Evolutionary conservation across 441 rosid genomes (phyloP), one percentile per base, ranked within the genome.

Genomic region (Isatis lusitanica): DNA sequence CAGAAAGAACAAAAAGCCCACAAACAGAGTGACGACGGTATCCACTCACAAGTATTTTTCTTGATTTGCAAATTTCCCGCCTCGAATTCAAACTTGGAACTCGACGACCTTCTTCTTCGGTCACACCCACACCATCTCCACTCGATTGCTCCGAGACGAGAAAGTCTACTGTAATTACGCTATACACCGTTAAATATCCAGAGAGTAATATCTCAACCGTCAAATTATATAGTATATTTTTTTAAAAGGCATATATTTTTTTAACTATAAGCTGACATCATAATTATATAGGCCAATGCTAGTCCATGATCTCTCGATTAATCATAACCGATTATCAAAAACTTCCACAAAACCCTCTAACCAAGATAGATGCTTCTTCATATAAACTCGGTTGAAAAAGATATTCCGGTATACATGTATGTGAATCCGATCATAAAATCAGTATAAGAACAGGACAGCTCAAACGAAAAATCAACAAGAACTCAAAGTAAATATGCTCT

Each of bases 381-480:
- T 65, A 16, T 65, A 16, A 30, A 43, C n/a, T 26, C 39, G 47
- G 15, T 6, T 12, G 4, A 21, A 7, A 43, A 12, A 4, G 52
- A 9, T 67, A 43, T 36, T 68, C 39, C 1, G 8, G 67, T 70
- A 39, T 71, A 70, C 30, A 61, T 9, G 0, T 48, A 24, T 28
- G 16, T 26, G 68, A 62, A 46, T 69, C 64, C 63, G 46, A 43
- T 31, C n/a, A 2, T 42, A 44, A 30, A 53, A 15, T 69, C 46
- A 35, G 44, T 56, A 56, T 43, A 44, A 56, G 9, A 35, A 35
- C 6, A 30, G 24, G 24, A 15, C 51, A 38, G 18, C 13, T 60
- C 42, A 50, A 26, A 61, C 15, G 28, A 50, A 51, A 39, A 47
- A 13, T 61, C 68, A 65, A 5, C 30, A 48, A 66, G 35, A 36